A percentile compares a stretch with the other conserved stretches of the same genome.
Conservation (phyloP, 1,284 basidiomycete genomes). For the Fomitopsis palustris region DNA sequence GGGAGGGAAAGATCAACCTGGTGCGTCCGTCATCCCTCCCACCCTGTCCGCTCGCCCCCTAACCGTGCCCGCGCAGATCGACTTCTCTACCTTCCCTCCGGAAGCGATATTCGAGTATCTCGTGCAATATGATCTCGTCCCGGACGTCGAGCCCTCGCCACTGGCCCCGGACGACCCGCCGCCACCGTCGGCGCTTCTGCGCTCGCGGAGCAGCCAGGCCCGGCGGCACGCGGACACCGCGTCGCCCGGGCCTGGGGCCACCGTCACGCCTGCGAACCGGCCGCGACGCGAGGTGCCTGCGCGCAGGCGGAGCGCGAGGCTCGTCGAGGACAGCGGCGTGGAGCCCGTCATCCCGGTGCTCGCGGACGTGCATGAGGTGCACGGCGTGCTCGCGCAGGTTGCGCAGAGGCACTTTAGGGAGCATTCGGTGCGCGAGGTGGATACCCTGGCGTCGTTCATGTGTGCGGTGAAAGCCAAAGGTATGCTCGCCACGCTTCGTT, state of each 20-base stretch:
- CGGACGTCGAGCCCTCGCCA: constrained; percentile 67
- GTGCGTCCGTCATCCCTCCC: constrained; percentile 27
- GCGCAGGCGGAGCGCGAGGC: constrained; percentile 61
- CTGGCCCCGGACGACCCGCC: constrained; percentile 62
- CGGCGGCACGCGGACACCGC: constrained; percentile 25
- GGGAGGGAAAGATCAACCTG: constrained; percentile 37
- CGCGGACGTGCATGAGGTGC: constrained; percentile 63
- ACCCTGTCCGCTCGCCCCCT: constrained; percentile 11
- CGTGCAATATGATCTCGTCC: constrained; percentile 64
- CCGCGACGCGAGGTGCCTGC: constrained; percentile 60
- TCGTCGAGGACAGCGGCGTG: constrained; percentile 54
- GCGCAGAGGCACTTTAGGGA: constrained; percentile 69
- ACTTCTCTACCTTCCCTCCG: constrained; percentile 62
- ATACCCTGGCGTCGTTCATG: constrained; percentile 78
- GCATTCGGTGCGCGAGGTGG: constrained; percentile 61
- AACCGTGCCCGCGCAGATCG: constrained; percentile 45
- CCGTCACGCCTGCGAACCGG: constrained; percentile 58
- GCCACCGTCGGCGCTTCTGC: constrained; percentile 50
- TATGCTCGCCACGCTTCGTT: constrained; percentile 16
- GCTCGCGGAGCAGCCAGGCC: constrained; percentile 41
- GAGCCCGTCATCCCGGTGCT: constrained; percentile 52
- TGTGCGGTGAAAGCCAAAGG: constrained; percentile 64
- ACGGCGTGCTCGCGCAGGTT: constrained; percentile 58
- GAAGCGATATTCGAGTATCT: constrained; percentile 66
- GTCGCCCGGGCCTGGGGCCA: constrained; percentile 30